phyloP scores from a whole-genome alignment of 1,139 yeast species.

The Eremothecium cymbalariae region DNA sequence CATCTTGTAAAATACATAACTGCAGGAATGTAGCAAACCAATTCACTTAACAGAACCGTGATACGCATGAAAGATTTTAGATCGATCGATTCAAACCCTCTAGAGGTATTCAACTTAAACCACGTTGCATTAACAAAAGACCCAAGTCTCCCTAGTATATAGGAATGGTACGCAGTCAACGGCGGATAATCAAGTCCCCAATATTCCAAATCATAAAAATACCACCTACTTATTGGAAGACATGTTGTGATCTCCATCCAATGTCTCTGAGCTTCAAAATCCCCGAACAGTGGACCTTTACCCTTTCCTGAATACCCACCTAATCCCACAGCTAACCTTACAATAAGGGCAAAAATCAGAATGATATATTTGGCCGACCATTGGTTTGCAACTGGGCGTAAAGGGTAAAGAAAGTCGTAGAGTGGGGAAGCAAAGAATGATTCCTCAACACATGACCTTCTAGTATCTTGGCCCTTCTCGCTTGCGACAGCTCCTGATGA shows the following conservation, averaged over 20 bases:
- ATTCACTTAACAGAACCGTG: constrained; percentile 69
- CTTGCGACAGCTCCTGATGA: too few species aligned
- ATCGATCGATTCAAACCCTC: constrained; percentile 63
- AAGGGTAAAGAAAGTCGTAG: constrained; percentile 51
- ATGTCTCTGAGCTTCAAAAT: constrained; percentile 96
- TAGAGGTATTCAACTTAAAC: constrained; percentile 65
- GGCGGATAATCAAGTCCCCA: constrained; percentile 99
- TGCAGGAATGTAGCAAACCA: constrained; percentile 70
- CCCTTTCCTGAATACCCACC: constrained; percentile 76
- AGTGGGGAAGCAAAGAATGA: constrained; percentile 44
- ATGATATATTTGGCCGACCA: constrained; percentile 83
- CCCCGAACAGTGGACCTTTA: constrained; percentile 78
- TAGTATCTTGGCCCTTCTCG: too few species aligned
- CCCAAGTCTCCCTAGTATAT: constrained; percentile 70
- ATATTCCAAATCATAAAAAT: constrained; percentile 76
- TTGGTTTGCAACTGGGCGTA: constrained; percentile 68
- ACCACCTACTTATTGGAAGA: constrained; percentile 74
- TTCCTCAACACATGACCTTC: constrained; percentile 16
- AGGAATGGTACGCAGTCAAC: constrained; percentile 87
- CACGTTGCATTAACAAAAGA: constrained; percentile 52
- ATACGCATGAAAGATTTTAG: constrained; percentile 79
- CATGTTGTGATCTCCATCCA: constrained; percentile 90
- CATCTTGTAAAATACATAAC: constrained; percentile 59
- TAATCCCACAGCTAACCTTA: constrained; percentile 78
- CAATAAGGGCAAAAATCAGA: constrained; percentile 62